A percentile compares a stretch with the other conserved stretches of the same genome.
phyloP scores from a whole-genome alignment of 2,329 filamentous ascomycete species.

The Drechslerella coelobrocha region DNA sequence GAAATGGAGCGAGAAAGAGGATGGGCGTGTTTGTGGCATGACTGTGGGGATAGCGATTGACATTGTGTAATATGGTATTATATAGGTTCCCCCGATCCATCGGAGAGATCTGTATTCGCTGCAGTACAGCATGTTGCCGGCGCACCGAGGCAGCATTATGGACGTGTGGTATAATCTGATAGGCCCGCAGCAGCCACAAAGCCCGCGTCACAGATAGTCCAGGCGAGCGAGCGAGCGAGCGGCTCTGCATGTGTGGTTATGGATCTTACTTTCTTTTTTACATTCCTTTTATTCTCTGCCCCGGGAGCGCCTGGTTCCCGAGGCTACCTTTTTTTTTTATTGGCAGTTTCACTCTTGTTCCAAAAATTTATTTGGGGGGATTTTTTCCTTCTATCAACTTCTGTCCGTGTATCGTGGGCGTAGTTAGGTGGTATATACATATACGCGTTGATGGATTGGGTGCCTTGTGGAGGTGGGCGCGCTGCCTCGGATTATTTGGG shows the following conservation, averaged over 20 bases:
- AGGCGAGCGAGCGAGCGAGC: conserved; percentile 3
- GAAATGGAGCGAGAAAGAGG: not conserved
- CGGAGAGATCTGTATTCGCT: conserved; percentile 92
- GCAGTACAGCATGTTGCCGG: conserved; percentile 97
- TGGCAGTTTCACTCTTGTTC: no score
- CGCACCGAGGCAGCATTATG: conserved; percentile 75
- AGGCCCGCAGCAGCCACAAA: conserved; percentile 55
- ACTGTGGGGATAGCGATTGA: conserved; percentile 4
- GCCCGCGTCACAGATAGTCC: conserved; percentile 28
- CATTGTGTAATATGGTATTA: conserved; percentile 10
- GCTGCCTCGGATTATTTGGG: not conserved
- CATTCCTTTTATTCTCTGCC: no score
- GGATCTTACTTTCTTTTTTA: no score
- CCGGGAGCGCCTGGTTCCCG: no score
- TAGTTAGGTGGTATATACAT: not conserved
- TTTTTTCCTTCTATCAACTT: no score
- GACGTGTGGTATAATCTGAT: conserved; percentile 84
- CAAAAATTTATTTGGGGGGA: no score
- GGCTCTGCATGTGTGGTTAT: not conserved
- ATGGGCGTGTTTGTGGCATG: not conserved
- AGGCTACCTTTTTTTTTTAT: no score
- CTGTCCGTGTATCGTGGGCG: no score
- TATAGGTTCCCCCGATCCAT: conserved; percentile 79
- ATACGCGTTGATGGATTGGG: not conserved
- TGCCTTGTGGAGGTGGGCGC: not conserved